A percentile compares a stretch with the other conserved stretches of the same genome.
phyloP scores from a whole-genome alignment of 163 green algal species.

The Scenedesmus sp. region DNA sequence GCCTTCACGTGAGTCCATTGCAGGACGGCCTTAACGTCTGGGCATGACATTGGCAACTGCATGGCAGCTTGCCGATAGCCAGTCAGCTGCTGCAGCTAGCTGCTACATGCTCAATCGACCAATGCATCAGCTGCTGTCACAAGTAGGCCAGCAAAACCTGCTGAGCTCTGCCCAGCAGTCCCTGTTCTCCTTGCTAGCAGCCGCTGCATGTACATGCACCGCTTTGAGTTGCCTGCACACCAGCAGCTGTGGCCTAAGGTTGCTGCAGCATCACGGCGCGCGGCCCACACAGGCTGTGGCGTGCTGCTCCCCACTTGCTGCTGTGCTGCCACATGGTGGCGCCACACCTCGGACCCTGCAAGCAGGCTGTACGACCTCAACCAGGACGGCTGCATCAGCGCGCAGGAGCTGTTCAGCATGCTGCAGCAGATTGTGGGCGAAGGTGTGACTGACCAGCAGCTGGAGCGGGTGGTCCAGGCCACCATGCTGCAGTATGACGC shows the following conservation, averaged over 20 bases:
- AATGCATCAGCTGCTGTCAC: too few species aligned
- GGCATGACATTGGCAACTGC: background rate
- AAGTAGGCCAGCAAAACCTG: too few species aligned
- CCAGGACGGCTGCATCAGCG: conserved; percentile 2
- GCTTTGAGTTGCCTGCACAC: background rate
- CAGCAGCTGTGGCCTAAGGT: too few species aligned
- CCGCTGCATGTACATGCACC: too few species aligned
- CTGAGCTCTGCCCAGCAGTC: too few species aligned
- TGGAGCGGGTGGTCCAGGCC: conserved; percentile 34
- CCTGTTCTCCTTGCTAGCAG: too few species aligned
- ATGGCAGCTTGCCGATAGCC: background rate
- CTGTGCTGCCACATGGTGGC: background rate
- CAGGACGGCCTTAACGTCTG: background rate
- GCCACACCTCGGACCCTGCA: background rate
- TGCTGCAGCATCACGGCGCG: background rate
- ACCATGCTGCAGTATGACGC: conserved; percentile 49
- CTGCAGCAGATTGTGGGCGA: conserved; percentile 10
- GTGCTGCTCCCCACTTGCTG: background rate
- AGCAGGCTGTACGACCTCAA: conserved; percentile 32
- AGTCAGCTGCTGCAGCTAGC: background rate
- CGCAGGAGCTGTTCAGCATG: conserved; percentile 36
- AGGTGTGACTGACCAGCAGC: conserved; percentile 31
- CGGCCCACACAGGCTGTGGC: background rate
- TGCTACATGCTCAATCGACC: too few species aligned
- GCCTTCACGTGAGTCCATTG: background rate